phyloP scores from a whole-genome alignment of 1,139 yeast genomes.

The Geotrichum bryndzae region DNA sequence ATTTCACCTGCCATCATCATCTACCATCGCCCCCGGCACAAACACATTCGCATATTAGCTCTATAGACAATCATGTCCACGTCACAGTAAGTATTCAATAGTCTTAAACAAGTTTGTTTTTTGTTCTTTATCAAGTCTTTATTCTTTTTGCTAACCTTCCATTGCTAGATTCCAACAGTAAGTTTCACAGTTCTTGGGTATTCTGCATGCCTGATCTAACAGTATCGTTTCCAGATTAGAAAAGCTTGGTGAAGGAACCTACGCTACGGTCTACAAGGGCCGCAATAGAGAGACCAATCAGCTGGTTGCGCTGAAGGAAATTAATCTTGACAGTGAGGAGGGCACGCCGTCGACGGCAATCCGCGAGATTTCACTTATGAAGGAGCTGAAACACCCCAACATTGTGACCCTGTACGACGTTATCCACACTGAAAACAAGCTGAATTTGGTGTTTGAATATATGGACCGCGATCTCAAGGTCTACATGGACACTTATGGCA shows the following conservation, averaged over 20 bases:
- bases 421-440: slow-evolving; percentile 91
- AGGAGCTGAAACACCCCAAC: slow-evolving; percentile 90
- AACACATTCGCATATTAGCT: background rate
- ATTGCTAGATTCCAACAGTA: slow-evolving; percentile 26
- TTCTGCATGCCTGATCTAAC: slow-evolving; percentile 11
- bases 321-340: slow-evolving; percentile 89
- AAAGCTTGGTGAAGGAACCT: slow-evolving; percentile 95
- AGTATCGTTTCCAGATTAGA: slow-evolving; percentile 45
- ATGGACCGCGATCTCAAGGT: slow-evolving; percentile 92
- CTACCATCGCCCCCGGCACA: background rate
- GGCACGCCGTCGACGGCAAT: slow-evolving; percentile 98
- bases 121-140: background rate
- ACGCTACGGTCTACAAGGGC: slow-evolving; percentile 97
- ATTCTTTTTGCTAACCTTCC: background rate
- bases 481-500: slow-evolving; percentile 86
- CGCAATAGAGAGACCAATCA: slow-evolving; percentile 88
- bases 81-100: slow-evolving; percentile 21
- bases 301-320: slow-evolving; percentile 89
- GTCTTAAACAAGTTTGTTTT: background rate
- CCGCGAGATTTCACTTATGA: slow-evolving; percentile 92
- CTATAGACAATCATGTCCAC: slow-evolving; percentile 6
- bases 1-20: background rate
- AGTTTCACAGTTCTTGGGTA: background rate
- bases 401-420: slow-evolving; percentile 92
- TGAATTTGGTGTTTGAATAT: slow-evolving; percentile 86